Base-by-base conservation (phyloP, 352 stramenopile species). In the Globisporangium yorkense region DNA sequence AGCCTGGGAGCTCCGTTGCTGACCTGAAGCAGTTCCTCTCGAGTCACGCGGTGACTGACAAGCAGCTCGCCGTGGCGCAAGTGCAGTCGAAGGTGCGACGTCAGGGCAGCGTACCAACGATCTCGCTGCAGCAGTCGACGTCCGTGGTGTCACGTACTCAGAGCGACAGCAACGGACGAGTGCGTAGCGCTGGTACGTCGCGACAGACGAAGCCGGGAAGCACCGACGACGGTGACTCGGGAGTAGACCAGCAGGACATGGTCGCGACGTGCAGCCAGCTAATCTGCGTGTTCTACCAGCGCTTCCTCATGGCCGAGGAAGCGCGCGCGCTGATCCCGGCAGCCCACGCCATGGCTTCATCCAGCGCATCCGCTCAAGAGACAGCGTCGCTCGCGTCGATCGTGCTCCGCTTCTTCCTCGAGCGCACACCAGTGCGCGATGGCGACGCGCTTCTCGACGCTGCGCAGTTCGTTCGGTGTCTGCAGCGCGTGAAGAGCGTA, bases 361-460 rank as follows among this genome's bases (percentile, higher is more conserved):
- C 9, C 21, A 24, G 8, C n/a, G 3, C 16, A 16, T 6, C n/a
- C 3, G 16, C 16, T 15, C 31, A 46, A 1, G 41, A 45, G 0
- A 10, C 10, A 27, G 24, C 24, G n/a, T 74, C 72, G 0, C 47
- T 85, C 7, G 48, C 70, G 4, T 56, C 63, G 0, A 50, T 86
- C 21, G 61, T 86, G 8, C 57, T 86, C 6, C 69, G 81, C 16
- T 87, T 76, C 51, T 89, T 87, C 48, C 55, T 89, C 8, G 76
- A 84, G 47, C 76, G 75, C 29, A 67, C 69, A 3, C 44, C 58
- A 9, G 49, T 15, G 15, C 58, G 39, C 24, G 77, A 86, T 16
- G 13, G 31, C 0, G 69, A 77, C 4, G 76, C 74, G 12, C 5
- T 71, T 5, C 18, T 9, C 0, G 74, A 74, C 33, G 43, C 80